phyloP scores from a whole-genome alignment of 169 alveolate genomes.

The Babesia bovis region DNA sequence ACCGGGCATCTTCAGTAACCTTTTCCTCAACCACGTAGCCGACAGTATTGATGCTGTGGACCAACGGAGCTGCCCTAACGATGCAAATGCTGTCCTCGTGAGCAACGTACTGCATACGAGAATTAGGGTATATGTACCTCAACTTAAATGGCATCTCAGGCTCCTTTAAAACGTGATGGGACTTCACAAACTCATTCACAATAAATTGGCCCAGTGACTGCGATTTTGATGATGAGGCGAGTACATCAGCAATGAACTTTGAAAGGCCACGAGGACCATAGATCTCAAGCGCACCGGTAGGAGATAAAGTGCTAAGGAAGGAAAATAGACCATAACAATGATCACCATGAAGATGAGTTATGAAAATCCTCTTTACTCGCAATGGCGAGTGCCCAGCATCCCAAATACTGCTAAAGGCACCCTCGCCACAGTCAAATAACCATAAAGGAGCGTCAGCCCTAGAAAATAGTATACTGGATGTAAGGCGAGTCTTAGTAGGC shows the following conservation, averaged over 20 bases:
- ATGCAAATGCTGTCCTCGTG: conserved; percentile 59
- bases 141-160: not conserved
- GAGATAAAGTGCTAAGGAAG: conserved; percentile 19
- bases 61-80: conserved; percentile 68
- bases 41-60: conserved; percentile 82
- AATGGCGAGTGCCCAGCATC: conserved; percentile 36
- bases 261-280: conserved; percentile 79
- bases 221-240: conserved; percentile 32
- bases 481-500: conserved; percentile 71
- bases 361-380: conserved; percentile 70
- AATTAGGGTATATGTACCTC: conserved; percentile 49
- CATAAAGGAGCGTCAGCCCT: conserved; percentile 62
- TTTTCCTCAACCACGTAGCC: conserved; percentile 80
- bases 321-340: conserved; percentile 81
- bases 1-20: not conserved
- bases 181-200: conserved; percentile 46
- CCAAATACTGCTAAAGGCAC: conserved; percentile 60
- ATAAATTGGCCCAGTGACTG: conserved; percentile 9
- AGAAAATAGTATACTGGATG: conserved; percentile 71
- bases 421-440: conserved; percentile 80
- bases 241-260: conserved; percentile 42
- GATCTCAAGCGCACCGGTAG: conserved; percentile 58
- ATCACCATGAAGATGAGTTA: conserved; percentile 86
- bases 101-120: conserved; percentile 46
- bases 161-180: not conserved